A percentile compares a stretch with the other conserved stretches of the same genome.
These are phyloP conservation scores for Candida sojae DNA, from an alignment of 1,139 yeast genomes.

Conservation along the genomic window DNA sequence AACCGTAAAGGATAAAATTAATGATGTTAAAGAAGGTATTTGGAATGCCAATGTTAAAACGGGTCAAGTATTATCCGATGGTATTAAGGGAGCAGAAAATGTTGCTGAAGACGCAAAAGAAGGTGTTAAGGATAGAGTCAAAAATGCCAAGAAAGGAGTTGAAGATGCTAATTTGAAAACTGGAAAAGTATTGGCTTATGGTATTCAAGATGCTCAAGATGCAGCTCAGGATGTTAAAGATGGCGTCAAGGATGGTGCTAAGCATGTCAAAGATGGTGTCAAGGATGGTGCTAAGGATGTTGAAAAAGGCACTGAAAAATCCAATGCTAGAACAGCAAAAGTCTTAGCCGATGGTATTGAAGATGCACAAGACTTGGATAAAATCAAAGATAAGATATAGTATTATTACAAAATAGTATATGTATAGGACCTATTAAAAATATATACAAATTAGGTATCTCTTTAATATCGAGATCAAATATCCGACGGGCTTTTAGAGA, in stretches of 20 bases:
- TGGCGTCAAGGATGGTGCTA: not conserved
- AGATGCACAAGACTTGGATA: conserved; percentile 13
- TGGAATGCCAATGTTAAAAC: conserved; percentile 8
- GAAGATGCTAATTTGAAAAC: conserved; percentile 23
- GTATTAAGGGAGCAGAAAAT: conserved; percentile 8
- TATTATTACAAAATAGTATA: no score
- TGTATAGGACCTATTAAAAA: no score
- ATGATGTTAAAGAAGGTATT: conserved; percentile 7
- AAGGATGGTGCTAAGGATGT: not conserved
- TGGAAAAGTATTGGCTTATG: conserved; percentile 30
- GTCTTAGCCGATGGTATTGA: conserved; percentile 30
- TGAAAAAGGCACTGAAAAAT: conserved; percentile 14
- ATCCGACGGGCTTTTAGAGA: no score
- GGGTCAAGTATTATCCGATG: conserved; percentile 9
- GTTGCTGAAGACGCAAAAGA: not conserved
- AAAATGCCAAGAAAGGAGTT: conserved; percentile 6
- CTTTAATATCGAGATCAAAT: no score
- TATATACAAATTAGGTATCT: no score
- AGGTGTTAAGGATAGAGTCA: not conserved
- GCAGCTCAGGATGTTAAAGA: not conserved
- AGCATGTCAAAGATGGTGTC: not conserved
- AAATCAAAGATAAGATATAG: not conserved
- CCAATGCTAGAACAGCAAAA: conserved; percentile 27
- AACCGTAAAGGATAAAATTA: not conserved
- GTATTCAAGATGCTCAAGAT: conserved; percentile 22